These are phyloP conservation scores for Phytophthora cactorum DNA, from an alignment of 352 stramenopile genomes.

Conservation along the genomic window DNA sequence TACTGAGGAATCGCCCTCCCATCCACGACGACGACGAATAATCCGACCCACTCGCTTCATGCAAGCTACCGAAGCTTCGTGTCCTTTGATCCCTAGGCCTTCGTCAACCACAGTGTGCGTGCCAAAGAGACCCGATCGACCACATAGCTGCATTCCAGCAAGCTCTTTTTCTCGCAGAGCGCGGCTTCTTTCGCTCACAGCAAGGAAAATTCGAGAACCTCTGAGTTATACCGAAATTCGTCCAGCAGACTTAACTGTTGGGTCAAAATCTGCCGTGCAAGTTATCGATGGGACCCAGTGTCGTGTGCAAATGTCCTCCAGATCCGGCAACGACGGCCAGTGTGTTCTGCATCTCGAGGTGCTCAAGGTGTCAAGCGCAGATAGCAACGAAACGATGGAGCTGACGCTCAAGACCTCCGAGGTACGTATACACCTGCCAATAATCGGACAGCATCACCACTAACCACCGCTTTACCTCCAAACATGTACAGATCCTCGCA, in stretches of 20 bases:
- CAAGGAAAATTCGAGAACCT: slow-evolving; percentile 1
- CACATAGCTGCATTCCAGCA: slow-evolving; percentile 35
- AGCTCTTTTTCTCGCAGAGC: slow-evolving; percentile 24
- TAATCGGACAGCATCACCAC: neutral
- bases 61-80: slow-evolving; percentile 18
- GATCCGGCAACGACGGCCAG: slow-evolving; percentile 10
- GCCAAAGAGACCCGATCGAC: slow-evolving; percentile 36
- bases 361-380: slow-evolving; percentile 1
- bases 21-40: slow-evolving; percentile 11
- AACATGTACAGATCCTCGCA: slow-evolving; percentile 27
- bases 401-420: slow-evolving; percentile 31
- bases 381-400: slow-evolving; percentile 33
- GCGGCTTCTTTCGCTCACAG: slow-evolving; percentile 23
- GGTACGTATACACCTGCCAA: slow-evolving; percentile 15
- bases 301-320: slow-evolving; percentile 23
- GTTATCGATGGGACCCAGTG: slow-evolving; percentile 29
- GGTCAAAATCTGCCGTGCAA: slow-evolving; percentile 1
- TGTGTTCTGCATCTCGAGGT: slow-evolving; percentile 31
- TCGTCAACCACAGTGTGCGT: slow-evolving; percentile 12
- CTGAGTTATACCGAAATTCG: slow-evolving; percentile 11
- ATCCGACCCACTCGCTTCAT: slow-evolving; percentile 11
- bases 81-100: slow-evolving; percentile 11
- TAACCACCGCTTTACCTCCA: neutral
- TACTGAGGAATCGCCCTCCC: neutral
- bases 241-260: neutral